Percentiles rank a stretch among this genome's conserved stretches.
Conservation (phyloP, 176 grass and related monocot species). For the Puccinellia tenuiflora region DNA sequence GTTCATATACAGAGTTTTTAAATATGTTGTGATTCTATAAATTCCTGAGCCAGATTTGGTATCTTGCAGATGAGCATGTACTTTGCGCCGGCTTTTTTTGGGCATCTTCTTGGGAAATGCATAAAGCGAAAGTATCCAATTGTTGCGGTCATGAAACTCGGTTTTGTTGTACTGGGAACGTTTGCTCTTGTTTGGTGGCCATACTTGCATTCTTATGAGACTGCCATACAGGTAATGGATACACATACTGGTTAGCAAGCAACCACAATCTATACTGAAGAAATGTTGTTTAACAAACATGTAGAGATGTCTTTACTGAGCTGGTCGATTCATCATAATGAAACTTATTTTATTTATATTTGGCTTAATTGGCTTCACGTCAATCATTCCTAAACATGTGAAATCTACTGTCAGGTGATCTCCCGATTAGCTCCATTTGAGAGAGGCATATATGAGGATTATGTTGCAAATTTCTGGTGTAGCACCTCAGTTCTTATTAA, state of each 20-base stretch:
- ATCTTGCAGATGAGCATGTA: constrained; percentile 92
- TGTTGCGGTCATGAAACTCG: constrained; percentile 69
- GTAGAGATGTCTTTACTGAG: background rate
- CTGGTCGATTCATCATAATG: background rate
- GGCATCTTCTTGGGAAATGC: constrained; percentile 88
- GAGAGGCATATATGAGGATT: constrained; percentile 93
- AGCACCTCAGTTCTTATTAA: constrained; percentile 84
- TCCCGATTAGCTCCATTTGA: constrained; percentile 87
- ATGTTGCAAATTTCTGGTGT: constrained; percentile 98
- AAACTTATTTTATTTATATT: constrained; percentile 7
- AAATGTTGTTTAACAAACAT: background rate
- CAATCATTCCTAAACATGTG: constrained; percentile 7
- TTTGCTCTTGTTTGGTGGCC: constrained; percentile 92
- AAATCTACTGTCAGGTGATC: constrained; percentile 52
- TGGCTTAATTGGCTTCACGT: constrained; percentile 4
- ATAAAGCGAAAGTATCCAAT: constrained; percentile 57
- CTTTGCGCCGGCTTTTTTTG: constrained; percentile 88
- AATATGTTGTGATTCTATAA: background rate
- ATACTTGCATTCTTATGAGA: constrained; percentile 72
- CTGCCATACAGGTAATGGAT: constrained; percentile 53
- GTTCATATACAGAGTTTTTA: background rate
- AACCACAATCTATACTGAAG: background rate
- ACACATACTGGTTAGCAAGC: background rate
- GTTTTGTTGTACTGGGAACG: constrained; percentile 65
- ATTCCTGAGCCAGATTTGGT: background rate